Evolutionary conservation across 768 basidiomycete species (phyloP), one percentile per base, ranked within the genome.

Genomic region (Collybia mongolica): DNA sequence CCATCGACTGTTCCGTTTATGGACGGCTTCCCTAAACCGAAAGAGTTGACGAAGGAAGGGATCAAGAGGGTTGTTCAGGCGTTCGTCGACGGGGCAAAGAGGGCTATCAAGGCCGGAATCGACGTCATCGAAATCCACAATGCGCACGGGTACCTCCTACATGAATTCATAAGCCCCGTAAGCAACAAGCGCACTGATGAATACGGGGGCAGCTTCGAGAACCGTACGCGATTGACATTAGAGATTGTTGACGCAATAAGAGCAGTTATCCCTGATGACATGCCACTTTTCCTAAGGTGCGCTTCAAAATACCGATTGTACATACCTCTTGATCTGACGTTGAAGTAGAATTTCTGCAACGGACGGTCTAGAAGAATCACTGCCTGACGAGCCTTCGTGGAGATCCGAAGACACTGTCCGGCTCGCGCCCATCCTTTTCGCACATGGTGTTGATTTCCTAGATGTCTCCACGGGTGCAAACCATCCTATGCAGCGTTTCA

Each of bases 151-250:
- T 86, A 83, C 61, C 65, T 86, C 15, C 48, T 86, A 4, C 70
- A 71, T 51, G 63, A 67, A 15, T 90, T 90, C 68, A 43, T 81
- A 42, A 83, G 80, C 49, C 87, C 88, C 0, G 62, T 66, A 2
- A 69, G 73, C 51, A 88, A 88, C 70, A 76, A 79, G 54, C 76
- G 85, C 17, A 83, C 77, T 3, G 86, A 87, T 60, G 73, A 79
- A 54, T 90, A 87, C 57, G 86, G 86, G 0, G 88, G 88, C 1
- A 79, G 76, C 56, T 79, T 88, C 50, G 84, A 88, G 65, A 90
- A 88, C 59, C 74, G 88, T 17, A 77, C 71, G 15, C 72, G 87
- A 8, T 69, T 92, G 28, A 72, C 76, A 8, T 62, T 88, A 5
- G 81, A 88, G 60, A 71, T 89, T 39, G 77, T 84, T 11, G 81